A percentile compares a stretch with the other conserved stretches of the same genome.
Evolutionary conservation across 805 yeast species (phyloP).

Genomic region (Ogataea ganodermae): DNA sequence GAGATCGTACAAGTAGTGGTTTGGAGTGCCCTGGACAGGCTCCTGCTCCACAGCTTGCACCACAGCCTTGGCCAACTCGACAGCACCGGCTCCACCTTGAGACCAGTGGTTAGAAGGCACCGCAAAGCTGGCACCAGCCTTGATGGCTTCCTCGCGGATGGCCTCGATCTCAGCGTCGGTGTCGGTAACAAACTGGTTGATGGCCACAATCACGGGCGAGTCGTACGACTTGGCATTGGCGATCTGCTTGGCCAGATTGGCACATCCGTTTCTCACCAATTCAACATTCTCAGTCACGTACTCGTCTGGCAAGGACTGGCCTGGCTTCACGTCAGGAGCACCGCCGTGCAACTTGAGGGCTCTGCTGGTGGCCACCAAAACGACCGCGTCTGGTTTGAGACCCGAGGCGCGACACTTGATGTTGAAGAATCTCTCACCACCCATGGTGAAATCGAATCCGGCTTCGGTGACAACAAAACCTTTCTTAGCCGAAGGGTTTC

Average conservation of each 20-base stretch:
- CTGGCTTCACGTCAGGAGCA: conserved; percentile 86
- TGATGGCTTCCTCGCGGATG: conserved; percentile 64
- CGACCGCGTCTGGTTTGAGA: conserved; percentile 72
- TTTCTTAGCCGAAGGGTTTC: conserved; percentile 42
- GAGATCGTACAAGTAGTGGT: conserved; percentile 59
- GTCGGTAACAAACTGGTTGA: conserved; percentile 77
- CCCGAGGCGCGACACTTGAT: conserved; percentile 85
- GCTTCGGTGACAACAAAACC: conserved; percentile 88
- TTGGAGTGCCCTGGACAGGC: conserved; percentile 22
- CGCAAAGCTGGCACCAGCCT: conserved; percentile 80
- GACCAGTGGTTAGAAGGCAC: conserved; percentile 86
- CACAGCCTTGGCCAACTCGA: conserved; percentile 70
- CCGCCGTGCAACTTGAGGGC: conserved; percentile 88
- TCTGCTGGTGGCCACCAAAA: conserved; percentile 81
- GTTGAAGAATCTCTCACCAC: conserved; percentile 84
- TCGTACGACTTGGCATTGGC: conserved; percentile 71
- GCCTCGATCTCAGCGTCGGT: conserved; percentile 67
- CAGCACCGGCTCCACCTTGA: conserved; percentile 82
- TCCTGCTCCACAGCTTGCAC: conserved; percentile 56
- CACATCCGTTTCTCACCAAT: conserved; percentile 66
- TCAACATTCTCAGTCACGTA: conserved; percentile 73
- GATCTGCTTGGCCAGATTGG: conserved; percentile 77
- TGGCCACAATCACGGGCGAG: conserved; percentile 79
- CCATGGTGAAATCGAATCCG: conserved; percentile 90
- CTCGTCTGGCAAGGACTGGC: conserved; percentile 73